These are phyloP conservation scores for Ophiocordyceps australis DNA, from an alignment of 2,329 filamentous ascomycete species.

Conservation along the genomic window DNA sequence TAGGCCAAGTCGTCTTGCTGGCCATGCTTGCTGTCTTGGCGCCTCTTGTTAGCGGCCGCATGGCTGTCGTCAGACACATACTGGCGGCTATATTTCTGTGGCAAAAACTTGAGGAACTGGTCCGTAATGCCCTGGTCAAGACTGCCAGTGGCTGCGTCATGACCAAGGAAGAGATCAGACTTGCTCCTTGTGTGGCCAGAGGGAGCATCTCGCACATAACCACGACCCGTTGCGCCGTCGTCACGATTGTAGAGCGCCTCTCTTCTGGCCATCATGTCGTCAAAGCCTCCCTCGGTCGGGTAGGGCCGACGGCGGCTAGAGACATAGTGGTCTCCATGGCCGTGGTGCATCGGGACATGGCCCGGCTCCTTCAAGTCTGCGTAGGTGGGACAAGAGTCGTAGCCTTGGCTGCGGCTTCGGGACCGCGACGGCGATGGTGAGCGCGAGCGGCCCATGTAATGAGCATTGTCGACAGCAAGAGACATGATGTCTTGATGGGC, in stretches of 20 bases:
- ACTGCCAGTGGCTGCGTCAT: conserved; percentile 15
- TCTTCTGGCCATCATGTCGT: conserved; percentile 17
- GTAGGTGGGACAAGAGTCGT: conserved; percentile 10
- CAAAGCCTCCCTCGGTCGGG: conserved; percentile 18
- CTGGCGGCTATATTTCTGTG: conserved; percentile 26
- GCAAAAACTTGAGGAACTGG: conserved; percentile 23
- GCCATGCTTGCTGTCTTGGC: conserved; percentile 7
- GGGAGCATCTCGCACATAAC: conserved; percentile 14
- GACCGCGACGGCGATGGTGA: conserved; percentile 26
- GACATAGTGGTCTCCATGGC: conserved; percentile 17
- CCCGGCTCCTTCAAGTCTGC: conserved; percentile 23
- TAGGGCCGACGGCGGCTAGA: conserved; percentile 16
- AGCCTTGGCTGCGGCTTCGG: conserved; percentile 12
- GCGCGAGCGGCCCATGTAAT: conserved; percentile 25
- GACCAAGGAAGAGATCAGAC: conserved; percentile 6
- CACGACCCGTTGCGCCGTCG: conserved; percentile 13
- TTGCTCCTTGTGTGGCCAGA: conserved; percentile 17
- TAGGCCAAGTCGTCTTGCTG: conserved; percentile 32
- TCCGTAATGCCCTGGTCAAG: conserved; percentile 13
- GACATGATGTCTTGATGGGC: conserved; percentile 32
- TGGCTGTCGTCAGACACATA: conserved; percentile 8
- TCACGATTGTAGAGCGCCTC: conserved; percentile 21
- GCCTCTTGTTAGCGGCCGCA: conserved; percentile 8
- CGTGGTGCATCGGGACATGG: conserved; percentile 22
- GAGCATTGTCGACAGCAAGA: conserved; percentile 25